Evolutionary conservation across 371 early-diverging fungal genomes (phyloP).

Genomic region (Actinomucor elegans): DNA sequence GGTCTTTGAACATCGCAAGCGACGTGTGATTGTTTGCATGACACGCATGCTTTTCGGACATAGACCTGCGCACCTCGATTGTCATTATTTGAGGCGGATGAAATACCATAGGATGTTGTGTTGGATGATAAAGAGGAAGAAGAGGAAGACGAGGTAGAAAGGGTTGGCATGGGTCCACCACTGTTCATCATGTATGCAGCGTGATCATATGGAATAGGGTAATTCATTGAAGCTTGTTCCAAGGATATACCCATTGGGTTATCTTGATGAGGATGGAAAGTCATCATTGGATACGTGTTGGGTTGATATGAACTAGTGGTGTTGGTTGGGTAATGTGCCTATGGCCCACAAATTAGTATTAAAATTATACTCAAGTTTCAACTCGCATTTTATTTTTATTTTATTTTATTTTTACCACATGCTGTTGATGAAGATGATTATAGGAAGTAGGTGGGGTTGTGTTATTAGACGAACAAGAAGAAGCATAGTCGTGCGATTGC

Average conservation of each 20-base stretch:
- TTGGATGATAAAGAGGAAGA: conserved; percentile 14
- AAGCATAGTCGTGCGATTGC: conserved; percentile 21
- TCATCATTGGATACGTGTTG: conserved; percentile 20
- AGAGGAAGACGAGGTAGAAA: conserved; percentile 15
- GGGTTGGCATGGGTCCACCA: conserved; percentile 9
- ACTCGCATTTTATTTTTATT: no score
- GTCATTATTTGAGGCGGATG: not conserved
- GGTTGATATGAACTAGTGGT: not conserved
- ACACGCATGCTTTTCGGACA: conserved; percentile 56
- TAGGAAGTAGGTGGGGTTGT: conserved; percentile 8
- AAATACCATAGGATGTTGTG: not conserved
- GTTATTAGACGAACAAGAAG: conserved; percentile 14
- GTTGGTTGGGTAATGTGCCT: no score
- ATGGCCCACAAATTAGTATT: no score
- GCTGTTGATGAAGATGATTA: conserved; percentile 5
- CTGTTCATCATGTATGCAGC: conserved; percentile 6
- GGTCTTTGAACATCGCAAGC: conserved; percentile 59
- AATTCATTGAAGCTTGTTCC: conserved; percentile 8
- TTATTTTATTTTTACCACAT: no score
- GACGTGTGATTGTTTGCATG: conserved; percentile 56
- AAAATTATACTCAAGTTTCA: no score
- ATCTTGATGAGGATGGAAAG: conserved; percentile 14
- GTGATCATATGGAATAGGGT: conserved; percentile 17
- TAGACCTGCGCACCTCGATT: conserved; percentile 26
- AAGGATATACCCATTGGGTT: conserved; percentile 2